Evolutionary conservation across 2,329 filamentous ascomycete genomes (phyloP).

Genomic region (Simplicillium sp.): DNA sequence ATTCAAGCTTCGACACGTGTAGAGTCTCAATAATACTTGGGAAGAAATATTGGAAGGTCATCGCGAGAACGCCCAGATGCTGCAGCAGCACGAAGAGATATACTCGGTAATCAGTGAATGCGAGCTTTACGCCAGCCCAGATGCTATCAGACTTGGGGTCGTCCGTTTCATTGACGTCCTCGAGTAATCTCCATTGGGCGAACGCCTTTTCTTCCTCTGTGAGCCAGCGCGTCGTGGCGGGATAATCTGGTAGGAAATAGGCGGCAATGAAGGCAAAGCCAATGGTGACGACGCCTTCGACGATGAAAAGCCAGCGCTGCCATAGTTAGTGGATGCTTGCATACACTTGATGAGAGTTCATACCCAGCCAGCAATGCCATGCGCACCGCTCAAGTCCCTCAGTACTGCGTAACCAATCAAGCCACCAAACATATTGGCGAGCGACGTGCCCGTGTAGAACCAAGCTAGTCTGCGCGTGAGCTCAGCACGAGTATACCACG

Average conservation of each 20-base stretch:
- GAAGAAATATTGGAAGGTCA: slow-evolving; percentile 58
- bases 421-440: not conserved
- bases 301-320: slow-evolving; percentile 60
- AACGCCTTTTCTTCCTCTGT: slow-evolving; percentile 38
- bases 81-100: slow-evolving; percentile 46
- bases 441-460: slow-evolving; percentile 39
- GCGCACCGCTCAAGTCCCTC: slow-evolving; percentile 27
- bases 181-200: slow-evolving; percentile 39
- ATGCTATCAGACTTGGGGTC: slow-evolving; percentile 22
- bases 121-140: slow-evolving; percentile 35
- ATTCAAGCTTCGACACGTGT: slow-evolving; percentile 43
- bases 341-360: slow-evolving; percentile 18
- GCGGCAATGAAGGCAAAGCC: slow-evolving; percentile 20
- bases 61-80: slow-evolving; percentile 38
- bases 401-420: not conserved
- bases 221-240: slow-evolving; percentile 42
- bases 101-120: slow-evolving; percentile 37
- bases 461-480: slow-evolving; percentile 48
- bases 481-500: not conserved
- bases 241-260: slow-evolving; percentile 41
- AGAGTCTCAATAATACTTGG: slow-evolving; percentile 54
- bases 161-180: slow-evolving; percentile 38
- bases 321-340: slow-evolving; percentile 27
- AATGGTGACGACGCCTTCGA: slow-evolving; percentile 35
- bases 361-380: slow-evolving; percentile 49